phyloP scores from a whole-genome alignment of 2,329 filamentous ascomycete genomes.

The Colletotrichum echinochloae region DNA sequence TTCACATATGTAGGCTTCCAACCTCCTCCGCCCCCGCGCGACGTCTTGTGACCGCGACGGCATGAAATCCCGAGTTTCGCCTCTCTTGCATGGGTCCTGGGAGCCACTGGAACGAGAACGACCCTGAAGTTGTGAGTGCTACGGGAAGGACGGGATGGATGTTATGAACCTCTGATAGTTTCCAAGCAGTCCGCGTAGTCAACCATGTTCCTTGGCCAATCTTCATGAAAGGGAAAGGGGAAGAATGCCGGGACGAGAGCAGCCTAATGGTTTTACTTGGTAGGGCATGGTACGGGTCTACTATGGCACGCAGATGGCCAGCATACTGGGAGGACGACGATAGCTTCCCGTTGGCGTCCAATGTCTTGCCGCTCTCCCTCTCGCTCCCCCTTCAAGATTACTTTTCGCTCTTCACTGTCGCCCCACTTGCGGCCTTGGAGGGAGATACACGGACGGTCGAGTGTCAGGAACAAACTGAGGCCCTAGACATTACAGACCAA shows the following conservation, averaged over 20 bases:
- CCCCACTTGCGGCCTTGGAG: not conserved
- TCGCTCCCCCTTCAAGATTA: not conserved
- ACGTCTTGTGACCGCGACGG: conserved; percentile 1
- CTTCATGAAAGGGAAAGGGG: not conserved
- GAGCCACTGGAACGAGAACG: not conserved
- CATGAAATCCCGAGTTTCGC: not conserved
- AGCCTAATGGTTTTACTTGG: not conserved
- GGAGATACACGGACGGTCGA: not conserved
- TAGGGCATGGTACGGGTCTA: not conserved
- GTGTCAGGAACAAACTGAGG: not conserved
- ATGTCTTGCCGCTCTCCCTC: conserved; percentile 6
- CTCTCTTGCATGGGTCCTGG: not conserved
- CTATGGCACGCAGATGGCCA: not conserved
- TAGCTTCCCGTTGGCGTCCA: conserved; percentile 4
- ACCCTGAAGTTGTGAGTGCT: not conserved
- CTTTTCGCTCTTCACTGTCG: not conserved
- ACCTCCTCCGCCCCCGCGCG: conserved; percentile 3
- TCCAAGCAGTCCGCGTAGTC: conserved; percentile 15
- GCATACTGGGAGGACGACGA: not conserved
- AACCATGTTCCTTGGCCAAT: conserved; percentile 6
- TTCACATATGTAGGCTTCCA: not conserved
- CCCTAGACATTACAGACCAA: not conserved
- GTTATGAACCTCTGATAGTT: not conserved
- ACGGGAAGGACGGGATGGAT: not conserved
- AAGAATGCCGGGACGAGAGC: not conserved